phyloP scores from a whole-genome alignment of 2,329 filamentous ascomycete genomes.

The Verticillium isaacii region DNA sequence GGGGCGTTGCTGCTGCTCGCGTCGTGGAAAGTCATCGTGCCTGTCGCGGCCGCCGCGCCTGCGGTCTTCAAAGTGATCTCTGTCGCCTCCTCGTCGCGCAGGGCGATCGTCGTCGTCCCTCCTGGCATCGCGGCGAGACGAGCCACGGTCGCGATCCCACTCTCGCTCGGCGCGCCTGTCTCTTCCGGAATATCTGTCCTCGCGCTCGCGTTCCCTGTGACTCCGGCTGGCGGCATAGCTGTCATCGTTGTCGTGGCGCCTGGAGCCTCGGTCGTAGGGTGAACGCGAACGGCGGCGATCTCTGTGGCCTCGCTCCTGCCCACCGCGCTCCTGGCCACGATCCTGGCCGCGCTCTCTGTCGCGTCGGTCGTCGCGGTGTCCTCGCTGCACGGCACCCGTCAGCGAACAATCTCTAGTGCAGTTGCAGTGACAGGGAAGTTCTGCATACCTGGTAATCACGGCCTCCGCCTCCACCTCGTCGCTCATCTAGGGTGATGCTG shows the following conservation, averaged over 20 bases:
- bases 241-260: constrained; percentile 72
- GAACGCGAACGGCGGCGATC: constrained; percentile 81
- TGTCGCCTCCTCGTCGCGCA: constrained; percentile 50
- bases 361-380: constrained; percentile 28
- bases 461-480: constrained; percentile 9
- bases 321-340: constrained; percentile 17
- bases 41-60: constrained; percentile 44
- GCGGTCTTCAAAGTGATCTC: constrained; percentile 49
- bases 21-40: constrained; percentile 32
- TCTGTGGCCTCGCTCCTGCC: constrained; percentile 36
- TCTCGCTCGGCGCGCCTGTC: constrained; percentile 66
- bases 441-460: constrained; percentile 13
- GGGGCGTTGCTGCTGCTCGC: constrained; percentile 52
- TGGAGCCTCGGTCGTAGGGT: constrained; percentile 63
- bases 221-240: constrained; percentile 89
- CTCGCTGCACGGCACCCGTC: constrained; percentile 10
- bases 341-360: constrained; percentile 28
- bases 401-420: not conserved
- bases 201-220: constrained; percentile 88
- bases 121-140: constrained; percentile 54
- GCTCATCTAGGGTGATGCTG: constrained; percentile 1
- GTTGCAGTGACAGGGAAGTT: not conserved
- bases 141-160: constrained; percentile 68
- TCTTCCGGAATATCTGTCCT: constrained; percentile 80
- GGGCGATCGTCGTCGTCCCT: constrained; percentile 56